Conservation (phyloP, 1,284 basidiomycete species). For the Ganoderma meredithae region DNA sequence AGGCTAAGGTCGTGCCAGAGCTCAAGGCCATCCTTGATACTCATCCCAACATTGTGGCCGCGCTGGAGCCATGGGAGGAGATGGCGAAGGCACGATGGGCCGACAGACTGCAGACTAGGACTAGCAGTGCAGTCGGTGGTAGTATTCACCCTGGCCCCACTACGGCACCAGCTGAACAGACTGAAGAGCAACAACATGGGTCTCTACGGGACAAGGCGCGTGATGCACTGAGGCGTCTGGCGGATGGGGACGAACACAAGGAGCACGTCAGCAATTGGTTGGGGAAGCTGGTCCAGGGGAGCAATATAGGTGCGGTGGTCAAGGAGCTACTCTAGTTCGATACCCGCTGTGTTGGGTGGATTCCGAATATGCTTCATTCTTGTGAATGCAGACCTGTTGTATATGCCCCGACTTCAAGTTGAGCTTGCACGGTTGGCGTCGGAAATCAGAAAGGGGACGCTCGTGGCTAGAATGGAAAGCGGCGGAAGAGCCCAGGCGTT, state of each 20-base stretch:
- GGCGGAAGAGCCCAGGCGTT: constrained; percentile 10
- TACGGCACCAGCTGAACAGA: not conserved
- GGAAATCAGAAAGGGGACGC: too few species aligned
- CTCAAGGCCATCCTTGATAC: constrained; percentile 47
- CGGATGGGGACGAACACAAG: constrained; percentile 1
- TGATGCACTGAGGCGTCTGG: constrained; percentile 20
- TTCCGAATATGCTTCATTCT: not conserved
- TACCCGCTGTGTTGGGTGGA: not conserved
- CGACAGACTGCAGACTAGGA: constrained; percentile 21
- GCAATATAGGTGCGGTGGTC: constrained; percentile 32
- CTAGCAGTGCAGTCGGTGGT: not conserved
- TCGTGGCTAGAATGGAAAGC: constrained; percentile 15
- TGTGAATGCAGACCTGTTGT: not conserved
- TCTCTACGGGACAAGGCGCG: constrained; percentile 20
- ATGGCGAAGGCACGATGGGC: constrained; percentile 57
- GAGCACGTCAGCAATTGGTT: constrained; percentile 22
- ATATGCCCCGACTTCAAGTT: not conserved
- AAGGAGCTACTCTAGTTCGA: constrained; percentile 27
- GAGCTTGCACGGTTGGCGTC: not conserved
- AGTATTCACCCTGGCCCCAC: too few species aligned
- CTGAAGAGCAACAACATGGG: not conserved
- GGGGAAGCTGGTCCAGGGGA: constrained; percentile 26
- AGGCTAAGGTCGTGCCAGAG: constrained; percentile 45
- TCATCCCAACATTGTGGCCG: constrained; percentile 52
- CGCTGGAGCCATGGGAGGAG: constrained; percentile 61